Conservation (phyloP, 306 rosid genomes). For the Erythrophleum fordii region DNA sequence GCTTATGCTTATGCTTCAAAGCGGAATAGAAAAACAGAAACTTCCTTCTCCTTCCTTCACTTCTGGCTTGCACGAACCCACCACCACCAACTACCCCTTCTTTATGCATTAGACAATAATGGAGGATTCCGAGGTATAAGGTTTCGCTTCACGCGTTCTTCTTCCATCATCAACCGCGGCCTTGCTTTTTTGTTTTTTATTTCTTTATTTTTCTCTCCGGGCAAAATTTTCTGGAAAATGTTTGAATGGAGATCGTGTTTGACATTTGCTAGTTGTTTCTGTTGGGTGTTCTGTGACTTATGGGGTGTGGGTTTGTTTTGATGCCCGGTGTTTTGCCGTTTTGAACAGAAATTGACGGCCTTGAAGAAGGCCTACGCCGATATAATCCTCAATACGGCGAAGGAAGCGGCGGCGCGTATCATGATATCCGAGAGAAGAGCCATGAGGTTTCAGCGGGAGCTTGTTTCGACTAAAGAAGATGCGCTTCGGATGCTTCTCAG, state of each 20-base stretch:
- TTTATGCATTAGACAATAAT: constrained; percentile 47
- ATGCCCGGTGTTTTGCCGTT: constrained; percentile 24
- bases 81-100: neutral
- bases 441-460: constrained; percentile 59
- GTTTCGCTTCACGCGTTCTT: neutral
- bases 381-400: constrained; percentile 76
- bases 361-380: constrained; percentile 87
- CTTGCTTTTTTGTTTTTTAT: neutral
- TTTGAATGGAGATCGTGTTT: constrained; percentile 22
- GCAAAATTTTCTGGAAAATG: neutral
- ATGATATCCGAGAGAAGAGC: constrained; percentile 73
- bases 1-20: constrained; percentile 12
- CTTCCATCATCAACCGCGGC: constrained; percentile 33
- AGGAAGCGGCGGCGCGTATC: constrained; percentile 79
- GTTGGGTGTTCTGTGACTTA: neutral
- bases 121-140: constrained; percentile 64
- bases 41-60: constrained; percentile 18
- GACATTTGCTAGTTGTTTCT: constrained; percentile 12
- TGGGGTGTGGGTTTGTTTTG: constrained; percentile 36
- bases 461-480: constrained; percentile 61
- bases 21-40: constrained; percentile 48
- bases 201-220: neutral
- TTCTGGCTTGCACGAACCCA: constrained; percentile 29
- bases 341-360: constrained; percentile 73
- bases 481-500: constrained; percentile 76